Evolutionary conservation across 768 basidiomycete genomes (phyloP).

Genomic region (Glaciozyma martinii): DNA sequence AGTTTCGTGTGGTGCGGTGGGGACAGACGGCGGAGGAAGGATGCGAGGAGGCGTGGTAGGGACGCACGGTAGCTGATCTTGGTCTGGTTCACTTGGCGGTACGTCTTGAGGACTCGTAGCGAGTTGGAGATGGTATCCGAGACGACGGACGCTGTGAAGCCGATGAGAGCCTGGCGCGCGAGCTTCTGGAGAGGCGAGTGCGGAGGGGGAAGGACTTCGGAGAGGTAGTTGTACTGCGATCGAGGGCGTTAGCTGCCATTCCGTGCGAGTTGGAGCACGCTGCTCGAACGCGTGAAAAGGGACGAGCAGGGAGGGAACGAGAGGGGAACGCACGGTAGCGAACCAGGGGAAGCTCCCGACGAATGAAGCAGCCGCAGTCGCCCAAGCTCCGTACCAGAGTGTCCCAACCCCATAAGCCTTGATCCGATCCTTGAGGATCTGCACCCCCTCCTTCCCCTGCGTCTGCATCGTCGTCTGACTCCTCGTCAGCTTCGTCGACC

Average conservation of each 20-base stretch:
- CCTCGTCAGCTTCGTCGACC: not conserved
- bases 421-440: conserved; percentile 57
- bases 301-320: too few species aligned
- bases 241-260: not conserved
- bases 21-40: too few species aligned
- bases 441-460: conserved; percentile 58
- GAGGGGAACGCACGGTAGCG: conserved; percentile 29
- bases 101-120: conserved; percentile 87
- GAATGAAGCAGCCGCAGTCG: conserved; percentile 56
- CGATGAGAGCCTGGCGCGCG: conserved; percentile 74
- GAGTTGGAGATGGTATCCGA: conserved; percentile 84
- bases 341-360: conserved; percentile 77
- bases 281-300: too few species aligned
- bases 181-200: conserved; percentile 48
- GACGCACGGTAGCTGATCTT: conserved; percentile 62
- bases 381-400: conserved; percentile 32
- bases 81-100: conserved; percentile 78
- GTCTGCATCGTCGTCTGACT: conserved; percentile 83
- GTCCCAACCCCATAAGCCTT: conserved; percentile 33
- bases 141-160: conserved; percentile 72
- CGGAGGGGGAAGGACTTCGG: conserved; percentile 29
- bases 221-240: conserved; percentile 29
- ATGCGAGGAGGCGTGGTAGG: too few species aligned
- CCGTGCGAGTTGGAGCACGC: too few species aligned
- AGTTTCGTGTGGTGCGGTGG: too few species aligned